Evolutionary conservation across 352 stramenopile species (phyloP), one percentile per base, ranked within the genome.

Genomic region (Blastocystis sp.): DNA sequence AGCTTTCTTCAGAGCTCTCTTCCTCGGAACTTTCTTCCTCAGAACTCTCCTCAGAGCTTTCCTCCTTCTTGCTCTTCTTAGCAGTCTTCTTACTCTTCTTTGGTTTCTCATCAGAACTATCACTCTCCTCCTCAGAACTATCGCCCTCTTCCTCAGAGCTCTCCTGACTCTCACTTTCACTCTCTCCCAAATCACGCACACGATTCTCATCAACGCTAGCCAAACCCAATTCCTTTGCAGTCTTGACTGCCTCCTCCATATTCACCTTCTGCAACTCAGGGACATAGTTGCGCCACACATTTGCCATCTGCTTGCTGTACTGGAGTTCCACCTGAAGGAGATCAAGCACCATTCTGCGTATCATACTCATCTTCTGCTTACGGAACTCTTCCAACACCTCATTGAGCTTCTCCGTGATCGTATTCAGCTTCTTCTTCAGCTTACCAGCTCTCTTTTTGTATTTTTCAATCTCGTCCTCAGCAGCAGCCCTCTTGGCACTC

Each of bases 391-490:
- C 73, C 1, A 84, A 11, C 58, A 70, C 73, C 6, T 51, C 73
- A 22, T 78, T 84, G 22, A 84, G 15, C 73, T 84, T 84, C 54
- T 84, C 73, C n/a, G 73, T 84, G 22, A 84, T 35, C 33, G 54
- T 70, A 40, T 84, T 70, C 54, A 84, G 73, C 58, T 84, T 84
- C 58, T 84, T 70, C 58, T 84, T 70, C 58, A 84, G 58, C 58
- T 84, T 84, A 40, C 58, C 58, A 19, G 73, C 73, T 48, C 54
- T 42, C 58, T 84, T 84, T 40, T 66, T 70, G 54, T 84, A 70
- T 19, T 40, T 27, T 42, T 84, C 58, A 30, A 70, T 70, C 58
- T 84, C 73, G 9, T 84, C 58, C 73, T 84, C 58, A 19, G 73
- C 73, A 2, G 22, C n/a, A 4, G 73, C 30, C 6, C 27, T 40